phyloP scores from a whole-genome alignment of 768 basidiomycete genomes.

The Ephemerocybe angulata region DNA sequence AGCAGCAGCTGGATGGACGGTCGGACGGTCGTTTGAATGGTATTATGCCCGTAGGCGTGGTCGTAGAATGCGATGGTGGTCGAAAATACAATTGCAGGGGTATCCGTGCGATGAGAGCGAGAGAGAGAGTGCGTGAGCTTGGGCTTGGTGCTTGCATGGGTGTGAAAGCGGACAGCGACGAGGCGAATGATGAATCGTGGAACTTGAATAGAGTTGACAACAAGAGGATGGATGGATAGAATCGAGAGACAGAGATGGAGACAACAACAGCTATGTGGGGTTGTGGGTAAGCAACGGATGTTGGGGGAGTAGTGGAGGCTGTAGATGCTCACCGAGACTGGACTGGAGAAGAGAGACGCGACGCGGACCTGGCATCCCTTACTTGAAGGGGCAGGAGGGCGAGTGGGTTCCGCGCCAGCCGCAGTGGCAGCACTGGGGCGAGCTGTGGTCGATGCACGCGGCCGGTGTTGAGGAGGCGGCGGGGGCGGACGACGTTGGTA shows the following conservation, averaged over 20 bases:
- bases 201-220: no score
- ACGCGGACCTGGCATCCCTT: constrained; percentile 17
- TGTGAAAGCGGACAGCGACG: constrained; percentile 15
- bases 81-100: neutral
- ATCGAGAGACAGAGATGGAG: constrained; percentile 7
- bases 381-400: constrained; percentile 65
- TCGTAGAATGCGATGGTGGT: constrained; percentile 2
- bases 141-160: constrained; percentile 2
- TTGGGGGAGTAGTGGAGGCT: neutral
- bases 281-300: neutral
- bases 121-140: neutral
- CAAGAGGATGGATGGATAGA: no score
- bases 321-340: neutral
- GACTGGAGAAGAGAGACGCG: neutral
- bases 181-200: constrained; percentile 7
- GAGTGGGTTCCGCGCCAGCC: constrained; percentile 62
- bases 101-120: constrained; percentile 4
- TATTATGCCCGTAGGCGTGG: neutral
- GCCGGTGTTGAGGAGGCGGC: constrained; percentile 20
- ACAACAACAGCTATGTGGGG: neutral
- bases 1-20: constrained; percentile 2
- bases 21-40: no score
- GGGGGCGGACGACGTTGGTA: constrained; percentile 17
- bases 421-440: constrained; percentile 79
- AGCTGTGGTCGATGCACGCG: constrained; percentile 44